phyloP scores from a whole-genome alignment of 495 filamentous ascomycete species.

The Podospora anserina region DNA sequence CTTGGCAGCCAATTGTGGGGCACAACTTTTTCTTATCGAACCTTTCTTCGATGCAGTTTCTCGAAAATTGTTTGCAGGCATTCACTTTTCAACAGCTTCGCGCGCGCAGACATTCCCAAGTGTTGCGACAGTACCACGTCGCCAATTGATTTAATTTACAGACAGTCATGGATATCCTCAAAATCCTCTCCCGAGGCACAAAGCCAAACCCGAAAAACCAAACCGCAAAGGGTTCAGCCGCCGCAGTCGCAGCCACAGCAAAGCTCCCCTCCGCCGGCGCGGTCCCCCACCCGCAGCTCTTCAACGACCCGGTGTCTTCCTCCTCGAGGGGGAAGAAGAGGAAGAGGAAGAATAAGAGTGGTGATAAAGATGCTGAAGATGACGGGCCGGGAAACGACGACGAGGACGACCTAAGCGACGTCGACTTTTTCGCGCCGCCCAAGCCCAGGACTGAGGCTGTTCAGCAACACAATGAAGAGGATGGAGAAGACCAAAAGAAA shows the following conservation, averaged over 20 bases:
- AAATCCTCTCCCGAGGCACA: constrained; percentile 62
- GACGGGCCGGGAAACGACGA: constrained; percentile 24
- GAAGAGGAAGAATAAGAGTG: constrained; percentile 41
- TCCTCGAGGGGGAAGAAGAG: constrained; percentile 44
- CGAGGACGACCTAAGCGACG: constrained; percentile 35
- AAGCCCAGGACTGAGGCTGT: constrained; percentile 16
- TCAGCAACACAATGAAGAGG: constrained; percentile 16
- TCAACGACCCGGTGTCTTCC: constrained; percentile 40
- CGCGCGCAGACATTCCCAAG: not conserved
- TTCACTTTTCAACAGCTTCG: constrained; percentile 1
- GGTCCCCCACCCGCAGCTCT: constrained; percentile 48
- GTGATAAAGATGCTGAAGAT: constrained; percentile 25
- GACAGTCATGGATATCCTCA: constrained; percentile 61
- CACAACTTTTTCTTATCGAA: constrained; percentile 21
- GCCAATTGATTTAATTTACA: constrained; percentile 1
- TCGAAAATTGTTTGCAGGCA: constrained; percentile 18
- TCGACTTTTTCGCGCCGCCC: constrained; percentile 50
- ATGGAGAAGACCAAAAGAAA: not conserved
- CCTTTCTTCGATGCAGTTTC: not conserved
- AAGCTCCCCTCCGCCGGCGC: constrained; percentile 51
- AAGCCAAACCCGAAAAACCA: constrained; percentile 42
- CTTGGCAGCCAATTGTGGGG: constrained; percentile 16
- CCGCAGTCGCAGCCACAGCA: constrained; percentile 18
- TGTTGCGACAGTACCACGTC: not conserved
- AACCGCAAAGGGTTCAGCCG: constrained; percentile 18